Base-by-base conservation (phyloP, 2,329 filamentous ascomycete species). In the Myriosclerotinia duriaeana region DNA sequence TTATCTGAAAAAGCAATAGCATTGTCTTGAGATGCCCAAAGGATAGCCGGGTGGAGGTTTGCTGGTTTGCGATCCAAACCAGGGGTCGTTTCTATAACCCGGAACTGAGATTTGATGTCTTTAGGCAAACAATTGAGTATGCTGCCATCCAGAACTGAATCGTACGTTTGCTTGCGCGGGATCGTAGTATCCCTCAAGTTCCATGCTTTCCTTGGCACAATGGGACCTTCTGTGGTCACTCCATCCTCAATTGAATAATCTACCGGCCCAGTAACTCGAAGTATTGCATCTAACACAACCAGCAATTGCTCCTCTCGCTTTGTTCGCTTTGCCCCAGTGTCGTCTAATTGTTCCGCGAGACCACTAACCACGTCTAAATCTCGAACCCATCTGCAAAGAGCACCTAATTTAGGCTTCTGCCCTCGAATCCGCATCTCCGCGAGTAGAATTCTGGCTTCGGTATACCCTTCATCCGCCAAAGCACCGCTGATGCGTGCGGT, bases 371-470 rank as follows among this genome's bases (percentile, higher is more conserved):
- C 85, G 72, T 91, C 88, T 36, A 91, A 78, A 73, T 90, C 88
- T 66, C 89, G 83, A 5, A 91, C 88, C 89, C 89, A 91, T 66
- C 89, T 85, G 75, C 88, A 90, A 9, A 91, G 77, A 1, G 88
- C 87, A 26, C 89, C 89, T 0, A 91, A 78, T 71, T 89, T 89
- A 0, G 88, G 88, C 22, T 84, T 82, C 69, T 90, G 83, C 3
- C 81, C 79, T n/a, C 88, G 80, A 22, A 91, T 86, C 40, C 84
- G 82, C 88, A 91, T 91, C 78, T 91, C 88, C 0, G 88, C 84
- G 1, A 91, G 81, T 17, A 90, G 74, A 20, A 91, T 82, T 62
- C 82, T 82, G 6, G 88, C 87, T n/a, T 90, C 88, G 12, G 80
- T 81, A 70, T 87, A 89, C 73, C 87, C 85, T 60, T 82, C 86